A percentile compares a stretch with the other conserved stretches of the same genome.
phyloP scores from a whole-genome alignment of 2,329 filamentous ascomycete species.

The Ophiostoma ips region DNA sequence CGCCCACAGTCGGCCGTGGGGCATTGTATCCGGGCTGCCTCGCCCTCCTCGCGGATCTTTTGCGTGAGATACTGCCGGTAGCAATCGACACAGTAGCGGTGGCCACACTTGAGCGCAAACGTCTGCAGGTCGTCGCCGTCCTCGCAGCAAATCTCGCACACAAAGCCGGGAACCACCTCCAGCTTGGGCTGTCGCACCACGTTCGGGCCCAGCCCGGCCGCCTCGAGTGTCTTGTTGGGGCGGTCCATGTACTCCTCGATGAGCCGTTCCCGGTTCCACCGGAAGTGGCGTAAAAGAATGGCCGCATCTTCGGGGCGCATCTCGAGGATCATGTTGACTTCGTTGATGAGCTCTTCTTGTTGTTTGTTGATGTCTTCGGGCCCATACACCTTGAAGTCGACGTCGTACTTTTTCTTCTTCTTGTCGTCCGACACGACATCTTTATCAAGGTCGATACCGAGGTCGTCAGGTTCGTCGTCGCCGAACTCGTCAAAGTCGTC shows the following conservation, averaged over 20 bases:
- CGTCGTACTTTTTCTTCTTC: conserved; percentile 63
- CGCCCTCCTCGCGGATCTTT: conserved; percentile 91
- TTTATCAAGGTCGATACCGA: conserved; percentile 37
- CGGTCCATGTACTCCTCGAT: conserved; percentile 96
- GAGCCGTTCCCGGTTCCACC: conserved; percentile 93
- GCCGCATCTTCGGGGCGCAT: conserved; percentile 80
- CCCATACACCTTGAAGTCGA: conserved; percentile 69
- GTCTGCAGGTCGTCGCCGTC: conserved; percentile 64
- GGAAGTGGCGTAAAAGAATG: conserved; percentile 74
- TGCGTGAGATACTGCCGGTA: conserved; percentile 82
- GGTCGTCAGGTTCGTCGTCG: conserved; percentile 36
- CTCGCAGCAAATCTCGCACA: conserved; percentile 93
- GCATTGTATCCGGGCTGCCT: conserved; percentile 89
- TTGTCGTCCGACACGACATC: conserved; percentile 54
- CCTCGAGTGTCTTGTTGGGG: conserved; percentile 64
- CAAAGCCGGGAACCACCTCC: conserved; percentile 59
- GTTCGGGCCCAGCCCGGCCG: conserved; percentile 62
- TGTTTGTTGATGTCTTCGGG: conserved; percentile 71
- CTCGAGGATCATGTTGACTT: conserved; percentile 83
- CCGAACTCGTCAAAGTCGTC: conserved; percentile 38
- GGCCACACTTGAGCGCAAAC: conserved; percentile 89
- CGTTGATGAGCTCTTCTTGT: conserved; percentile 73
- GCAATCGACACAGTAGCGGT: conserved; percentile 85
- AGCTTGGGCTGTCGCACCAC: conserved; percentile 51
- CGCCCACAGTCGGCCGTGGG: conserved; percentile 76